Evolutionary conservation across 305 asterid species (phyloP), one percentile per base, ranked within the genome.

Genomic region (Plantago coronopus): DNA sequence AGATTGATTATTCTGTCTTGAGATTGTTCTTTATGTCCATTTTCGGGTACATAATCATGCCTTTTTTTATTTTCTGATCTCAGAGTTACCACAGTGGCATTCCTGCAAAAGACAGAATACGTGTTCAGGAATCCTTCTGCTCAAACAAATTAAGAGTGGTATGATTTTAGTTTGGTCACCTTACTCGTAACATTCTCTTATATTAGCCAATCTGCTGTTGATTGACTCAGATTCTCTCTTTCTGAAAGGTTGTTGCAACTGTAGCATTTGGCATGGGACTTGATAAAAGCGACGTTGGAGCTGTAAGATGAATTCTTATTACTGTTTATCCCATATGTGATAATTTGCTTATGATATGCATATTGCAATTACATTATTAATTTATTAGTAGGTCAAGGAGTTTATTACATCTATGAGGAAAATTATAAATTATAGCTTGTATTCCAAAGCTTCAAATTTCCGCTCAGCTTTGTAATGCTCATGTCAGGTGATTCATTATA

Each of bases 211-310:
- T 62, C 34, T 61, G 53, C 56, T 42, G 69, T 64, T 54, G 58
- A 37, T 63, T 65, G 51, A 65, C 56, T 43, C 73, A 59, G 40
- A 21, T 62, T 71, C 51, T 72, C 61, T 77, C 64, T 61, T 71
- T 64, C 61, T 81, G 67, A 64, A 80, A 93, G 99, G 88, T 93
- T 79, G 99, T 93, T 73, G 99, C 99, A 66, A 93, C 99, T 34
- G 99, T 93, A 47, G 97, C 99, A 74, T 93, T 93, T n/a, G 97
- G 99, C 73, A 89, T 93, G 99, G 99, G 99, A 63, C 97, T 93
- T 67, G 91, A 93, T 72, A 93, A 93, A 81, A 84, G 87, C 51
- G 97, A 93, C 62, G 85, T 93, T 77, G 97, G 94, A 69, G 99
- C 97, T 63, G 99, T 93, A 83, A 85, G 96, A 60, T 60, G 68